Conservation (phyloP, 139 green algal species). For the Zygnema cylindricum region DNA sequence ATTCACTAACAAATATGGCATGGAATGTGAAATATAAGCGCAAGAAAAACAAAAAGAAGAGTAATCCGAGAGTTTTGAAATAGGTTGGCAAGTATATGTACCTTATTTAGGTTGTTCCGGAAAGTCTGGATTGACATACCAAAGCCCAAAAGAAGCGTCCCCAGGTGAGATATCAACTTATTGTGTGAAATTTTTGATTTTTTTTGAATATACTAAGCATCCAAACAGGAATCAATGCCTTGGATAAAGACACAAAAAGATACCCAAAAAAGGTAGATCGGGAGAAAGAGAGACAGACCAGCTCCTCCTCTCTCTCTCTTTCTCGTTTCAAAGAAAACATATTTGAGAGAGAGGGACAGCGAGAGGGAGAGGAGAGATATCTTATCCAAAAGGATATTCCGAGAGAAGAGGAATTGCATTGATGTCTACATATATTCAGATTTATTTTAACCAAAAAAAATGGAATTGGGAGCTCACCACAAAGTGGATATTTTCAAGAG, state of each 20-base stretch:
- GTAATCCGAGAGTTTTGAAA: neutral
- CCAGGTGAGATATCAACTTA: slow-evolving; percentile 15
- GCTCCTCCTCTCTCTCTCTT: too few species aligned
- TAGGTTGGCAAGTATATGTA: neutral
- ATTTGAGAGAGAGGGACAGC: too few species aligned
- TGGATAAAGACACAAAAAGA: neutral
- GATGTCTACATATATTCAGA: too few species aligned
- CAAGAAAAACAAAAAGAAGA: neutral
- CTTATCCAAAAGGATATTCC: too few species aligned
- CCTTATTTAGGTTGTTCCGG: slow-evolving; percentile 53
- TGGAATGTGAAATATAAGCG: too few species aligned
- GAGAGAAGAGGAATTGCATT: too few species aligned
- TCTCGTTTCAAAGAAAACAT: too few species aligned
- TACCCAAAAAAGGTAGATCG: neutral
- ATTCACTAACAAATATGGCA: too few species aligned
- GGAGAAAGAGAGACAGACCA: neutral
- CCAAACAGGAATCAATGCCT: neutral
- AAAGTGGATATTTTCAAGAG: slow-evolving; percentile 9
- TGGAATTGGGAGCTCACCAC: too few species aligned
- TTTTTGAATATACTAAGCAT: neutral
- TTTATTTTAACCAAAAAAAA: slow-evolving; percentile 3
- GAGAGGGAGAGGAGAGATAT: too few species aligned
- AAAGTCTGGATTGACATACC: slow-evolving; percentile 29
- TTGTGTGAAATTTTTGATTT: neutral
- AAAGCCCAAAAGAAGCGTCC: neutral